Evolutionary conservation across 495 filamentous ascomycete species (phyloP), one percentile per base, ranked within the genome.

Genomic region (Lepraria neglecta): DNA sequence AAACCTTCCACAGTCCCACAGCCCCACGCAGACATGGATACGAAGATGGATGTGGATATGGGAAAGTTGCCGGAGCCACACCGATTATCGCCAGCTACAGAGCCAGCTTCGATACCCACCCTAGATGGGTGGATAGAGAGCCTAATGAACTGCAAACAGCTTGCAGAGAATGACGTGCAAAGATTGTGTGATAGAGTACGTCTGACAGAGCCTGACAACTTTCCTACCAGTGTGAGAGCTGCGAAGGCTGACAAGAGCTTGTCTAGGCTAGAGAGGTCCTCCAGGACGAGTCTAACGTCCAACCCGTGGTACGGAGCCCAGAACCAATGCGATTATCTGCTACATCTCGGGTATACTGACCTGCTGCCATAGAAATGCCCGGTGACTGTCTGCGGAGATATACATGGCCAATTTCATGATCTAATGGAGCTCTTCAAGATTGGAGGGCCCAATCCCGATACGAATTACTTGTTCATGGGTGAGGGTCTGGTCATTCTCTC

Each of bases 111-210:
- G 60, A 94, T 96, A 77, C 87, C 91, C 42, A 95, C 91, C 42
- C 77, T 97, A 44, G 94, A 98, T 74, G 91, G 92, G 65, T 98
- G 94, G 94, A 98, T 98, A 72, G 92, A 95, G 79, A 94, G 82
- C 76, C 78, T 98, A 77, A 98, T 98, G 94, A 87, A 77, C 72
- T 98, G 94, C 86, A 98, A 98, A 76, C 95, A 97, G 80, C 80
- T 98, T 74, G 83, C 88, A 58, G 94, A 98, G 80, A 80, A 82
- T 33, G 95, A 98, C 74, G 94, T 98, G 62, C 91, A 95, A 75
- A 86, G 91, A 69, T 82, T 98, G 70, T 98, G 94, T 79, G 94
- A 97, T 73, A 92, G 95, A 84, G 92, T 97, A 77, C 71, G 87
- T 80, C 44, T 53, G 45, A 44, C 7, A 21, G 11, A n/a, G 6